Percentiles rank a stretch among this genome's conserved stretches.
These are phyloP conservation scores for Malassezia brasiliensis DNA, from an alignment of 1,284 basidiomycete genomes.

Conservation along the genomic window DNA sequence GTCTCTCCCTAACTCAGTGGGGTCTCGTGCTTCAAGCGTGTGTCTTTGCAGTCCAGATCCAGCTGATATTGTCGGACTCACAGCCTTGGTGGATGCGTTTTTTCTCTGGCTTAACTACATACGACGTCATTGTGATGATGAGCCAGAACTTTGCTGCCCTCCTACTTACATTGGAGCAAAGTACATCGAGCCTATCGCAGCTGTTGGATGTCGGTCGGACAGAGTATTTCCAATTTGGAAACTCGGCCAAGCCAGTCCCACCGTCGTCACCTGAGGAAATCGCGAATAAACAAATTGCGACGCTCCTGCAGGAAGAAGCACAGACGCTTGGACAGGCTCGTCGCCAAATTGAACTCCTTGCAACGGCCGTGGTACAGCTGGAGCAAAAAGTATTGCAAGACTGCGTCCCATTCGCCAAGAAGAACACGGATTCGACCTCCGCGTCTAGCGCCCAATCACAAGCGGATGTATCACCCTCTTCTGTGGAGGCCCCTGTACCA, in stretches of 20 bases:
- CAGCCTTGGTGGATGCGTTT: not conserved
- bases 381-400: not conserved
- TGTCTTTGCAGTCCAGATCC: not conserved
- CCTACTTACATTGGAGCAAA: slow-evolving; percentile 5
- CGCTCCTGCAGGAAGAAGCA: slow-evolving; percentile 5
- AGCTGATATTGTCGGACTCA: not conserved
- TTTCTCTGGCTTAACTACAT: not conserved
- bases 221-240: slow-evolving; percentile 1
- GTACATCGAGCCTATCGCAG: not conserved
- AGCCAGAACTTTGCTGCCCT: not conserved
- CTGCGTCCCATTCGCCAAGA: not conserved
- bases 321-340: slow-evolving; percentile 8
- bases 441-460: too few relatives aligned
- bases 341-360: slow-evolving; percentile 6
- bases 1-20: slow-evolving; percentile 4
- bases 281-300: not conserved
- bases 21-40: slow-evolving; percentile 1
- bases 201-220: not conserved
- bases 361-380: slow-evolving; percentile 1
- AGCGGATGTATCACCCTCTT: too few relatives aligned
- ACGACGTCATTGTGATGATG: not conserved
- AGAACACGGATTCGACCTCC: too few relatives aligned
- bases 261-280: not conserved
- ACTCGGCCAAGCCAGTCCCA: not conserved
- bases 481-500: too few relatives aligned